A percentile compares a stretch with the other conserved stretches of the same genome.
phyloP scores from a whole-genome alignment of 345 rosid species.

The Erodium maritimum region DNA sequence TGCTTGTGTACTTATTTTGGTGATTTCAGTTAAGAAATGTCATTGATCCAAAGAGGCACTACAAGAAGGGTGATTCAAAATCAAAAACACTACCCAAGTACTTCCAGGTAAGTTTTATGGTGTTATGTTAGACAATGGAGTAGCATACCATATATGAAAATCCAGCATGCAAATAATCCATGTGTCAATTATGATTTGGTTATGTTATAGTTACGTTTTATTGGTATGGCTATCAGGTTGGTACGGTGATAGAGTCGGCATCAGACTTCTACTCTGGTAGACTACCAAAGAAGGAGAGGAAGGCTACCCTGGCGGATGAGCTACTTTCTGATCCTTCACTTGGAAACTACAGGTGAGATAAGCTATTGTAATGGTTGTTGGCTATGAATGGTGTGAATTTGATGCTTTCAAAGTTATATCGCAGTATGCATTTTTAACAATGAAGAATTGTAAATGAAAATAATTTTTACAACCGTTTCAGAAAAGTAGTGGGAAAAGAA shows the following conservation, averaged over 20 bases:
- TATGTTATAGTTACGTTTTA: background rate
- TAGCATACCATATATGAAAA: background rate
- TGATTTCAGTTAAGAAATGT: conserved; percentile 55
- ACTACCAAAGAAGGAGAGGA: conserved; percentile 80
- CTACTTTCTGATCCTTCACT: conserved; percentile 47
- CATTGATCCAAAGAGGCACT: conserved; percentile 76
- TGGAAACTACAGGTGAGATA: conserved; percentile 50
- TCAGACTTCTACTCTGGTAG: conserved; percentile 49
- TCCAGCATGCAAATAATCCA: background rate
- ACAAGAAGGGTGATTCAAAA: conserved; percentile 54
- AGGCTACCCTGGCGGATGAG: conserved; percentile 67
- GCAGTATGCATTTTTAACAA: background rate
- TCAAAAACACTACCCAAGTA: conserved; percentile 58
- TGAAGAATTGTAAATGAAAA: background rate
- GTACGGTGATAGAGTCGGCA: conserved; percentile 65
- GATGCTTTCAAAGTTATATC: no score
- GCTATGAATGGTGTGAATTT: background rate
- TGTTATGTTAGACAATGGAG: background rate
- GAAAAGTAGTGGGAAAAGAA: background rate
- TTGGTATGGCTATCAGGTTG: conserved; percentile 41
- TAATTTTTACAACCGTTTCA: background rate
- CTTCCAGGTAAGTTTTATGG: conserved; percentile 54
- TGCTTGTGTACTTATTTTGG: conserved; percentile 1
- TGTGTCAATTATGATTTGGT: background rate
- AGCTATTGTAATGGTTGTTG: background rate